Conservation (phyloP, 129 eudicot species). For the Chrysanthemum makinoi region DNA sequence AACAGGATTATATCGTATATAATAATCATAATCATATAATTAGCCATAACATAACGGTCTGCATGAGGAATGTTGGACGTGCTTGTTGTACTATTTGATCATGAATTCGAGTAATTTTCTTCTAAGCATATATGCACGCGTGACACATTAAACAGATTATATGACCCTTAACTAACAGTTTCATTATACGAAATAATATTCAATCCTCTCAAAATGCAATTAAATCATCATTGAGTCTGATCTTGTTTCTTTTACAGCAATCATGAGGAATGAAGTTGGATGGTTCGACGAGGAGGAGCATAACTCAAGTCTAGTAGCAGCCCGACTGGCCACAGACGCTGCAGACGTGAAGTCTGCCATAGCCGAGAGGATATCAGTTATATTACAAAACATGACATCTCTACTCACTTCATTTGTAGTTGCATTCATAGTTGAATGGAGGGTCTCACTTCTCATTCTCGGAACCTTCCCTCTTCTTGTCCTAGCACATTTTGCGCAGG, state of each 20-base stretch:
- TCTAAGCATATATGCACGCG: too few relatives aligned
- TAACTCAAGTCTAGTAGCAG: constrained; percentile 92
- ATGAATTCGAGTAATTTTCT: too few relatives aligned
- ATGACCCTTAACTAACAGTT: too few relatives aligned
- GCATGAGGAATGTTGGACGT: too few relatives aligned
- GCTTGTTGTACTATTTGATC: too few relatives aligned
- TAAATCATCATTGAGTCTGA: too few relatives aligned
- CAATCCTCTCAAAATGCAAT: too few relatives aligned
- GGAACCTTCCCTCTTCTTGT: constrained; percentile 97
- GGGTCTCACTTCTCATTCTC: constrained; percentile 91
- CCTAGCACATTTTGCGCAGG: constrained; percentile 98
- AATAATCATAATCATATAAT: too few relatives aligned
- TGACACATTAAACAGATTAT: too few relatives aligned
- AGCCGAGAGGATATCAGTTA: constrained; percentile 94
- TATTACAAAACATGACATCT: constrained; percentile 96
- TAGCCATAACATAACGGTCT: too few relatives aligned
- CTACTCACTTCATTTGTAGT: constrained; percentile 97
- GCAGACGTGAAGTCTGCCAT: constrained; percentile 98
- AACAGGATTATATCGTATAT: too few relatives aligned
- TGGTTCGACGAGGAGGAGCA: constrained; percentile 99
- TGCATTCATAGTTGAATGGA: constrained; percentile 97
- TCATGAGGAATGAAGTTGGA: constrained; percentile 95
- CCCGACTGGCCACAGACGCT: constrained; percentile 90
- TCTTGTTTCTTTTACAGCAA: constrained; percentile 45
- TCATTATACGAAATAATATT: too few relatives aligned